Evolutionary conservation across 179 eudicot genomes (phyloP).

Genomic region (Gypsophila paniculata): DNA sequence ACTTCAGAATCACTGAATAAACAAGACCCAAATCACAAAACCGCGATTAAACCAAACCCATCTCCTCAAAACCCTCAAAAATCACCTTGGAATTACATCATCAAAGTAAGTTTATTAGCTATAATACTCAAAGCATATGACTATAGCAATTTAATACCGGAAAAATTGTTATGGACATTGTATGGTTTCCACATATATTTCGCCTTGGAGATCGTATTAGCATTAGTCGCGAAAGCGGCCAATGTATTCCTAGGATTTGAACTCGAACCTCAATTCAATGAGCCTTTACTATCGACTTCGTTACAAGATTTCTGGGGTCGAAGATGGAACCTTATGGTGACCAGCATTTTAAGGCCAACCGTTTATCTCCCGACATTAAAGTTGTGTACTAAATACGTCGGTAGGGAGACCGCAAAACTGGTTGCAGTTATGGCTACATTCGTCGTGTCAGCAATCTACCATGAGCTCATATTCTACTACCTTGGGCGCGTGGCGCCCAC

Average conservation of each 20-base stretch:
- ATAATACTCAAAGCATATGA: slow-evolving; percentile 29
- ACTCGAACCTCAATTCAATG: slow-evolving; percentile 59
- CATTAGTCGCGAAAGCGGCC: slow-evolving; percentile 33
- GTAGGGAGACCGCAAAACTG: slow-evolving; percentile 25
- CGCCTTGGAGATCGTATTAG: slow-evolving; percentile 40
- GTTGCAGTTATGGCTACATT: slow-evolving; percentile 41
- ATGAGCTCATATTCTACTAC: slow-evolving; percentile 56
- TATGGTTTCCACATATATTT: slow-evolving; percentile 45
- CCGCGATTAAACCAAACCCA: slow-evolving; percentile 15
- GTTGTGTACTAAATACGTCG: slow-evolving; percentile 15
- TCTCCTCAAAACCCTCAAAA: slow-evolving; percentile 11
- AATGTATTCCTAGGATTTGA: slow-evolving; percentile 31
- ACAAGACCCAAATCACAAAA: slow-evolving; percentile 16
- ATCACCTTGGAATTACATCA: slow-evolving; percentile 30
- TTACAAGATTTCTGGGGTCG: slow-evolving; percentile 74
- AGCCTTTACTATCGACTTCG: slow-evolving; percentile 57
- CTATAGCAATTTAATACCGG: slow-evolving; percentile 33
- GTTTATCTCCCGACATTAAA: slow-evolving; percentile 45
- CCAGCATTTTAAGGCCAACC: slow-evolving; percentile 47
- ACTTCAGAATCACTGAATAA: background rate
- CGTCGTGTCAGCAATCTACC: slow-evolving; percentile 54
- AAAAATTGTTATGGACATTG: slow-evolving; percentile 29
- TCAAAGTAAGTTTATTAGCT: slow-evolving; percentile 25
- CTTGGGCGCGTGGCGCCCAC: slow-evolving; percentile 54
- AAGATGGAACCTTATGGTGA: slow-evolving; percentile 71